Base-by-base conservation (phyloP, 805 yeast species). In the Spathaspora arborariae region DNA sequence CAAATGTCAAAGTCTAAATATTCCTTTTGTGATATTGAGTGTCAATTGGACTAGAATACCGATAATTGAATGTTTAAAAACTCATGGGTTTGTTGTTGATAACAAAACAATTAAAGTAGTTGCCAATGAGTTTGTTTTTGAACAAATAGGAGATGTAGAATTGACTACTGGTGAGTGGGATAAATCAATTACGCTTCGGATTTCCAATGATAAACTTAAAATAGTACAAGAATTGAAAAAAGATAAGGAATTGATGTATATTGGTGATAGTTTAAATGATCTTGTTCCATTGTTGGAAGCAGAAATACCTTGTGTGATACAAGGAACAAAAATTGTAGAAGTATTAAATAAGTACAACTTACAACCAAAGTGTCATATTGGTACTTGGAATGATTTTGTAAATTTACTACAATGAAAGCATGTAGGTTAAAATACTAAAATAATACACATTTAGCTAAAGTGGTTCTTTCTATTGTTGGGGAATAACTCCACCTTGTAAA, bases 181-280 rank as follows among this genome's bases (percentile, higher is more conserved):
- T 5, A 35, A 35, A 1, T 9, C 33, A 0, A 26, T 41, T 1
- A 45, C 49, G 6, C 51, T 81, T 4, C 62, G 85, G 16, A 81
- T 85, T 0, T 85, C 84, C 0, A 55, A 58, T 5, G 87, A 82
- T 57, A 83, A 82, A 55, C 59, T 68, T 18, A 49, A 50, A 1
- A 26, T 54, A 18, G 50, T 65, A 1, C 37, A 52, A 5, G 21
- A 39, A 4, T 42, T 64, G 8, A 41, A 45, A 4, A 6, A 46
- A 36, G 19, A 46, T 15, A 59, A 53, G 16, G 52, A 54, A 0
- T 42, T 72, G 1, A 59, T 72, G 19, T 83, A 82, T 54, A 64
- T 82, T 13, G 89, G 89, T 1, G 89, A 83, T 53, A 80, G 86
- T 46, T 56, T 76, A 0, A 81, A 86, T 0, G 89, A 83, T 63